Evolutionary conservation across 2,329 filamentous ascomycete genomes (phyloP), one percentile per base, ranked within the genome.

Genomic region (Rutstroemia sp.): DNA sequence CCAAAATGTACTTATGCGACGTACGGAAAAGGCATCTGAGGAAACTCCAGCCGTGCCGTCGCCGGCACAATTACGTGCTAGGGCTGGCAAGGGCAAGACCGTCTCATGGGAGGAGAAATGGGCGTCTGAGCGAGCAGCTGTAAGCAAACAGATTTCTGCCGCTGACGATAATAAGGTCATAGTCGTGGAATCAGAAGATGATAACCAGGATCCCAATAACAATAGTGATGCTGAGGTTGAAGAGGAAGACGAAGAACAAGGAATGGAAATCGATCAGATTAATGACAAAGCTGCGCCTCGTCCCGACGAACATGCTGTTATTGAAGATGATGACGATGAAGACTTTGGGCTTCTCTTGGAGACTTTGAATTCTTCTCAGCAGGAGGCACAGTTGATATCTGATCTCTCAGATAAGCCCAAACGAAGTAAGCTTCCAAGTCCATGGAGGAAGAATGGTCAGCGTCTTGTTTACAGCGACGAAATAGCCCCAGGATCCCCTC

Each of bases 401-500:
- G 57, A 62, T 7, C 16, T 42, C n/a, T n/a, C 57, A 18, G 64
- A 67, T 39, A 64, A 58, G 48, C 63, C 67, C 16, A 62, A 62
- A 61, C 54, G 66, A 52, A 63, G 62, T 56, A 69, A 69, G 52
- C 57, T 68, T 34, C 67, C 65, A 30, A 70, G 67, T 53, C 65
- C 65, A 7, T 68, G 67, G 67, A 65, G 65, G 39, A 63, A 66
- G 45, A 68, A 68, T 34, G 69, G 64, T 56, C 66, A 63, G 49
- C 52, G 65, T 50, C 50, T 69, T 18, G 60, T 66, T 0, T 68
- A 70, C 52, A 68, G 61, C 45, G 66, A 69, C 54, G 66, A 69
- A 48, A 48, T 66, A 9, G 61, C 63, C 4, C 61, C 45, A 2
- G 34, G 9, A 34, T 21, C 23, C 37, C 30, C 30, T 9, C 30